Percentiles rank a stretch among this genome's conserved stretches.
phyloP scores from a whole-genome alignment of 106 monocot species.

The Agapanthus africanus region DNA sequence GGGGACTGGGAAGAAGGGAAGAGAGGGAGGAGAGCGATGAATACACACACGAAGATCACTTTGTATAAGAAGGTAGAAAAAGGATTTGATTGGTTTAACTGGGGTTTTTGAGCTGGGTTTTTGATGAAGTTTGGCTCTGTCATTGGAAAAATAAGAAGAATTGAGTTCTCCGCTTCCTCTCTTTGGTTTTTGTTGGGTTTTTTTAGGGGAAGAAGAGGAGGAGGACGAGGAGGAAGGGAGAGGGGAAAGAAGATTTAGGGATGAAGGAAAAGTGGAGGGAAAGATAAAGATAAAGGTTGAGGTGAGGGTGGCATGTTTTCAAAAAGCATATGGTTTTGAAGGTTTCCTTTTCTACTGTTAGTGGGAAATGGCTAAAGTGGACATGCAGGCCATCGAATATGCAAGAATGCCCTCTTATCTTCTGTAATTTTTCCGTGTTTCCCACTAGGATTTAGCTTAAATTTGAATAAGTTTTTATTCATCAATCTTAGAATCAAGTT shows the following conservation, averaged over 20 bases:
- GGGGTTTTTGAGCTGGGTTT: slow-evolving; percentile 3
- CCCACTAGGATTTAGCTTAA: too few relatives aligned
- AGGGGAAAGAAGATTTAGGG: not conserved
- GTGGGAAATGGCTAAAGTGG: not conserved
- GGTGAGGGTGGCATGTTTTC: not conserved
- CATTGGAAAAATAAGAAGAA: slow-evolving; percentile 25
- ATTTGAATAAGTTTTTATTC: too few relatives aligned
- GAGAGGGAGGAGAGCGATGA: slow-evolving; percentile 19
- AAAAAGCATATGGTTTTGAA: not conserved
- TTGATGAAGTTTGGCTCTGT: slow-evolving; percentile 20
- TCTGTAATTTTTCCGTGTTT: too few relatives aligned
- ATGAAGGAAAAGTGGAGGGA: not conserved
- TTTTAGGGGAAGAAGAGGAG: not conserved
- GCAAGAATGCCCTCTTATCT: not conserved
- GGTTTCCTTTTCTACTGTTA: not conserved
- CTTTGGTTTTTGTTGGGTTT: not conserved
- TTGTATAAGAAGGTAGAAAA: slow-evolving; percentile 38
- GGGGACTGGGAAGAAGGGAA: slow-evolving; percentile 5
- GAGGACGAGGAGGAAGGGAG: not conserved
- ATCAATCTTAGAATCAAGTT: too few relatives aligned
- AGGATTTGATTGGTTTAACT: not conserved
- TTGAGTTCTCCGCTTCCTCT: not conserved
- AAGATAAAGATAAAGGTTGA: not conserved
- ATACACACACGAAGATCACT: slow-evolving; percentile 29
- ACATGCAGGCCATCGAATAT: too few relatives aligned